phyloP scores from a whole-genome alignment of 2,329 filamentous ascomycete species.

The Pseudogymnoascus sp. region DNA sequence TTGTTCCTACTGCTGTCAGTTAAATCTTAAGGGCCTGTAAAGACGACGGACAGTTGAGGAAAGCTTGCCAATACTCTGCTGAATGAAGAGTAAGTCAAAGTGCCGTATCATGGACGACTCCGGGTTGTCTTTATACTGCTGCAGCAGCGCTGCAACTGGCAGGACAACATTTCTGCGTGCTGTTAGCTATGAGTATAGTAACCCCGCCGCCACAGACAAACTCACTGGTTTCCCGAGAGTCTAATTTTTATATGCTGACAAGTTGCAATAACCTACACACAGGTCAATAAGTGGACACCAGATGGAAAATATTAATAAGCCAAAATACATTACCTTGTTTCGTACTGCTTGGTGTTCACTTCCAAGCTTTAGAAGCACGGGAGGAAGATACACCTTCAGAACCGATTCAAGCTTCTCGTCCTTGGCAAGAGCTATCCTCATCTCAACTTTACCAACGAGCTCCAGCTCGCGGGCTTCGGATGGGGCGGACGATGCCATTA shows the following conservation, averaged over 20 bases:
- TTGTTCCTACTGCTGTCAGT: conserved; percentile 48
- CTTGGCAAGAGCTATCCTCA: conserved; percentile 64
- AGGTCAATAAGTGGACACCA: conserved; percentile 28
- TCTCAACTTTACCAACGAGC: conserved; percentile 78
- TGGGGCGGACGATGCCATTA: conserved; percentile 13
- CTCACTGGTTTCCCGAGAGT: conserved; percentile 32
- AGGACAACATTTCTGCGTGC: conserved; percentile 53
- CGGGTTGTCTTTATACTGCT: conserved; percentile 76
- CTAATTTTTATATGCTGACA: conserved; percentile 65
- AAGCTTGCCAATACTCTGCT: conserved; percentile 68
- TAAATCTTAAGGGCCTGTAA: conserved; percentile 27
- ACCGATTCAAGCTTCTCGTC: conserved; percentile 76
- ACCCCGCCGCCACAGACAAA: conserved; percentile 12
- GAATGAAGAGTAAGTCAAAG: conserved; percentile 82
- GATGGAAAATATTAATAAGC: conserved; percentile 15
- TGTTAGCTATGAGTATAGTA: conserved; percentile 14
- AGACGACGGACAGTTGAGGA: conserved; percentile 39
- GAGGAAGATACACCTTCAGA: conserved; percentile 71
- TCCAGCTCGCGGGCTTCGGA: conserved; percentile 68
- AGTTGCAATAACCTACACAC: conserved; percentile 53
- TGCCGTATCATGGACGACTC: conserved; percentile 71
- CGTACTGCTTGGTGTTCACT: conserved; percentile 77
- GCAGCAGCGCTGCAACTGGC: conserved; percentile 75
- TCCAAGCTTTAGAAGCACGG: conserved; percentile 77
- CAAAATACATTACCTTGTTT: conserved; percentile 53